Evolutionary conservation across 208 protist genomes (phyloP).

Genomic region (Herpetomonas samuelpessoai): DNA sequence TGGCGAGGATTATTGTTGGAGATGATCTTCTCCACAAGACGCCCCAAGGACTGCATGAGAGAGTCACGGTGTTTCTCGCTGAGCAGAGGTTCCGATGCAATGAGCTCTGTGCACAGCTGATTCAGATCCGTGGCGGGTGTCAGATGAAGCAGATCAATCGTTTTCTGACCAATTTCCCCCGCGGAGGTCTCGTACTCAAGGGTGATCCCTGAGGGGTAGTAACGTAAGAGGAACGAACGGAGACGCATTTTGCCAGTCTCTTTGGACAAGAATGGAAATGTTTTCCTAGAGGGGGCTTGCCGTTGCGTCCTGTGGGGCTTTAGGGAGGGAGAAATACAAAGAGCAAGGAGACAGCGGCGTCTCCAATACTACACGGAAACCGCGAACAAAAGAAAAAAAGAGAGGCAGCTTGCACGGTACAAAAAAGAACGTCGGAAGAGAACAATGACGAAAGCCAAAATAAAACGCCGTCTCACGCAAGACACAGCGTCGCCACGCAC

Average conservation of each 20-base stretch:
- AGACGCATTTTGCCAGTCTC: slow-evolving; percentile 66
- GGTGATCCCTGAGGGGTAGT: slow-evolving; percentile 95
- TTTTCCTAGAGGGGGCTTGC: too few species aligned
- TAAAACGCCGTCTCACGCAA: too few species aligned
- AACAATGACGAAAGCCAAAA: too few species aligned
- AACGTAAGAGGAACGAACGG: slow-evolving; percentile 93
- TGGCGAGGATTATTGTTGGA: slow-evolving; percentile 64
- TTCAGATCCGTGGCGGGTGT: slow-evolving; percentile 83
- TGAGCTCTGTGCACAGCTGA: slow-evolving; percentile 77
- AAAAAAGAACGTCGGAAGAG: too few species aligned
- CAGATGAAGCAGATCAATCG: slow-evolving; percentile 91
- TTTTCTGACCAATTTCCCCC: slow-evolving; percentile 81
- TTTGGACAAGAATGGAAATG: neutral
- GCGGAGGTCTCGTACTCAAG: slow-evolving; percentile 89
- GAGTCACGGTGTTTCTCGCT: slow-evolving; percentile 66
- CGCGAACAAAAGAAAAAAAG: too few species aligned
- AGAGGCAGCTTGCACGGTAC: too few species aligned
- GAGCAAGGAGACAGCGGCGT: too few species aligned
- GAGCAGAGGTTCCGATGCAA: slow-evolving; percentile 90
- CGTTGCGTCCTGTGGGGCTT: too few species aligned
- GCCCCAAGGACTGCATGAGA: slow-evolving; percentile 79
- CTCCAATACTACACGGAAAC: too few species aligned
- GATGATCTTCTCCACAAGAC: slow-evolving; percentile 86
- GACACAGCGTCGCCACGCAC: too few species aligned
- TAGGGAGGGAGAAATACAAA: too few species aligned